These are phyloP conservation scores for Umbilicaria muhlenbergii DNA, from an alignment of 495 filamentous ascomycete species.

Conservation along the genomic window DNA sequence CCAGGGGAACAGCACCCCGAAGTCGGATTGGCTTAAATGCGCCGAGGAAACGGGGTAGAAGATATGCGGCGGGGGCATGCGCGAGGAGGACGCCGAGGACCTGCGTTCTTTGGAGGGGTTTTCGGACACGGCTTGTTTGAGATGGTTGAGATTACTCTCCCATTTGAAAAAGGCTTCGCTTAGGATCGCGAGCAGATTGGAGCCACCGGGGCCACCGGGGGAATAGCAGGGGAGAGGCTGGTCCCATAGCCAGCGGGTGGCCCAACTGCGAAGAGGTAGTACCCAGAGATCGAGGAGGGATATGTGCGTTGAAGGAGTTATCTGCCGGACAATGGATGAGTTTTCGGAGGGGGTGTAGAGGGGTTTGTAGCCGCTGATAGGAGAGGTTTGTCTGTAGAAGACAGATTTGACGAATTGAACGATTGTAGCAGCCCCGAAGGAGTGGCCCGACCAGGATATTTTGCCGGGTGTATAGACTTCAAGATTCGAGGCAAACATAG, in stretches of 20 bases:
- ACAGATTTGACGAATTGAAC: conserved; percentile 60
- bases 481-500: conserved; percentile 34
- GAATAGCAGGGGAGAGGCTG: conserved; percentile 54
- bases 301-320: conserved; percentile 42
- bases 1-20: conserved; percentile 62
- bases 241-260: conserved; percentile 38
- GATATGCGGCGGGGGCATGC: conserved; percentile 29
- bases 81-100: not conserved
- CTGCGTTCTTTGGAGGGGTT: conserved; percentile 17
- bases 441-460: conserved; percentile 59
- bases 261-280: conserved; percentile 41
- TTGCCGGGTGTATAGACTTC: conserved; percentile 52
- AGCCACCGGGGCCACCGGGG: conserved; percentile 26
- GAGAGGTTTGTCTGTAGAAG: conserved; percentile 31
- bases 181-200: conserved; percentile 44
- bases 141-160: conserved; percentile 43
- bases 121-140: conserved; percentile 38
- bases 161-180: conserved; percentile 60
- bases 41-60: conserved; percentile 49
- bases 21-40: conserved; percentile 62
- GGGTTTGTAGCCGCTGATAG: conserved; percentile 17
- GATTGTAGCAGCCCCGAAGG: conserved; percentile 55
- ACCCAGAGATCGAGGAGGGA: conserved; percentile 63
- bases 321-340: conserved; percentile 38
- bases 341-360: conserved; percentile 32